These are phyloP conservation scores for Globisporangium abappressorium DNA, from an alignment of 352 stramenopile species.

Conservation along the genomic window DNA sequence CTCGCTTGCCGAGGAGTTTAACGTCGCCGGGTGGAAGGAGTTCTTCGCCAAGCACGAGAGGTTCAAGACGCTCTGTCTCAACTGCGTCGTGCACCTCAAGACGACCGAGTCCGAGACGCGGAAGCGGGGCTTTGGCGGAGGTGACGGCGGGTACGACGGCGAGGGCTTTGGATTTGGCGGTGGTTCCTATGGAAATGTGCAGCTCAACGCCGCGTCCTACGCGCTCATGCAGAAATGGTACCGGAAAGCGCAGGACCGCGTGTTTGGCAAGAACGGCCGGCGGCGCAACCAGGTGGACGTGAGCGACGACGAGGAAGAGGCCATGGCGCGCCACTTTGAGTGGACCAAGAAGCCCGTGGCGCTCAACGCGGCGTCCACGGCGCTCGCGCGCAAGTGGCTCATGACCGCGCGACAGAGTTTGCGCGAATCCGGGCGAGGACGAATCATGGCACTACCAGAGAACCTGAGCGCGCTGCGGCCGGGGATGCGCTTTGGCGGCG, in stretches of 20 bases:
- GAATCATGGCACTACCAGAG: slow-evolving; percentile 35
- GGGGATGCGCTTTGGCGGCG: slow-evolving; percentile 26
- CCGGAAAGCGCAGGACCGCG: slow-evolving; percentile 82
- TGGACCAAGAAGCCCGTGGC: slow-evolving; percentile 75
- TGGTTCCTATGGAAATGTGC: slow-evolving; percentile 51
- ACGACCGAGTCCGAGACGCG: slow-evolving; percentile 27
- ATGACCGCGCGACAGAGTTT: slow-evolving; percentile 58
- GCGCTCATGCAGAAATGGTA: slow-evolving; percentile 93
- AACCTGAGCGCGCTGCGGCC: slow-evolving; percentile 37
- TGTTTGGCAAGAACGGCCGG: slow-evolving; percentile 77
- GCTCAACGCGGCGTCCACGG: slow-evolving; percentile 76
- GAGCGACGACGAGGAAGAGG: slow-evolving; percentile 87
- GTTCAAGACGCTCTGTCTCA: slow-evolving; percentile 94
- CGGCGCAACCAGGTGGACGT: slow-evolving; percentile 64
- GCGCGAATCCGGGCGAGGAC: slow-evolving; percentile 44
- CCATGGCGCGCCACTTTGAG: slow-evolving; percentile 55
- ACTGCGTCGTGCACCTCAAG: slow-evolving; percentile 87
- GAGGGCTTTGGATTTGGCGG: slow-evolving; percentile 21
- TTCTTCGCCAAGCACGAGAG: slow-evolving; percentile 93
- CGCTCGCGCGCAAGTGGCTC: slow-evolving; percentile 83
- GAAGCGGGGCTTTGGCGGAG: slow-evolving; percentile 26
- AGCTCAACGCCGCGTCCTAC: slow-evolving; percentile 81
- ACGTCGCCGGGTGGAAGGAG: slow-evolving; percentile 93
- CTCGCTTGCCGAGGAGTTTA: slow-evolving; percentile 88
- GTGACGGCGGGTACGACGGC: slow-evolving; percentile 14